These are phyloP conservation scores for Hyphopichia burtonii DNA, from an alignment of 1,139 yeast species.

Conservation along the genomic window DNA sequence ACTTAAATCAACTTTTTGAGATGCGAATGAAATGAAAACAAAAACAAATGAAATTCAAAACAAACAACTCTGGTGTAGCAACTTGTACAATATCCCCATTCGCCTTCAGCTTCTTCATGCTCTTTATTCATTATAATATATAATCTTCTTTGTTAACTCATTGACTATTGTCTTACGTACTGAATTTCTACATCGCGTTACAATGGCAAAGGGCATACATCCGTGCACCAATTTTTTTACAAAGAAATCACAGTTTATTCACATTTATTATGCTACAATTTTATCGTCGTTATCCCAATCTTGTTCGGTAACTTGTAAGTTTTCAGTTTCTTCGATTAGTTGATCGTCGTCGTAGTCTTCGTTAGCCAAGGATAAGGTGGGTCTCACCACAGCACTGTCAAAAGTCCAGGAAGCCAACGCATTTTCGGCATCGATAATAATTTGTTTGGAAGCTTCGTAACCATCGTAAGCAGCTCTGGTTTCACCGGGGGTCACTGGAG, in stretches of 20 bases:
- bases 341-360: constrained; percentile 58
- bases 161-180: too few relatives aligned
- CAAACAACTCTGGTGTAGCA: background rate
- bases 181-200: too few relatives aligned
- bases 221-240: background rate
- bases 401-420: constrained; percentile 84
- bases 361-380: constrained; percentile 74
- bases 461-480: constrained; percentile 87
- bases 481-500: constrained; percentile 90
- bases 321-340: constrained; percentile 53
- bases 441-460: constrained; percentile 83
- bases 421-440: constrained; percentile 80
- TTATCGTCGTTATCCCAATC: constrained; percentile 40
- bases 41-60: background rate
- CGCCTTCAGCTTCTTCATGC: too few relatives aligned
- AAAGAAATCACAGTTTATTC: too few relatives aligned
- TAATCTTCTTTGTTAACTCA: too few relatives aligned
- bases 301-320: constrained; percentile 55
- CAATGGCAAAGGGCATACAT: too few relatives aligned
- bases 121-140: too few relatives aligned
- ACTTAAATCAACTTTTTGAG: background rate
- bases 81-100: too few relatives aligned
- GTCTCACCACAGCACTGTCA: constrained; percentile 76
- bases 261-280: constrained; percentile 9
- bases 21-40: background rate